phyloP scores from a whole-genome alignment of 805 yeast genomes.

The Kazachstania psychrophila region DNA sequence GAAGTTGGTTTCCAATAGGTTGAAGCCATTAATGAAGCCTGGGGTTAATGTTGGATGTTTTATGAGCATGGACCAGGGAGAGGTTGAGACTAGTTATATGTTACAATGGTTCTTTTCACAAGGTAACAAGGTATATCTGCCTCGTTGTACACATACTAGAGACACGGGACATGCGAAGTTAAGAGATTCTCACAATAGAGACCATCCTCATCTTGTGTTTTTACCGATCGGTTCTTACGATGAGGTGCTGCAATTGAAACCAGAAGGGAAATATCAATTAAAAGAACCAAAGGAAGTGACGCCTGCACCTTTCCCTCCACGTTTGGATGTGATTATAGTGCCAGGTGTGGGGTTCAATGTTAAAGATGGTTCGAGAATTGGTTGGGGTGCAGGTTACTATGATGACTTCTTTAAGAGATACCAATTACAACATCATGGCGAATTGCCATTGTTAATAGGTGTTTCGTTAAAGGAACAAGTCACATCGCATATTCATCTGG shows the following conservation, averaged over 20 bases:
- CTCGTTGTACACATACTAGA: slow-evolving; percentile 38
- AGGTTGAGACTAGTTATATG: slow-evolving; percentile 51
- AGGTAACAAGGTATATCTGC: slow-evolving; percentile 48
- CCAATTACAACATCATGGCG: slow-evolving; percentile 12
- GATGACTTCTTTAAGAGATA: slow-evolving; percentile 63
- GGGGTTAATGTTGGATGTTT: slow-evolving; percentile 45
- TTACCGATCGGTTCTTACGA: slow-evolving; percentile 36
- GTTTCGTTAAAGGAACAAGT: slow-evolving; percentile 26
- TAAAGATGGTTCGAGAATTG: slow-evolving; percentile 46
- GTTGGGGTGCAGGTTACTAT: slow-evolving; percentile 91
- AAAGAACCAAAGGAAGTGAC: slow-evolving; percentile 48
- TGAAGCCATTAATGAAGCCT: not conserved
- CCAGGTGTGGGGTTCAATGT: slow-evolving; percentile 75
- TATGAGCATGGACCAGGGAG: slow-evolving; percentile 68
- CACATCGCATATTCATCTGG: slow-evolving; percentile 17
- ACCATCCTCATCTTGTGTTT: slow-evolving; percentile 46
- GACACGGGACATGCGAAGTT: slow-evolving; percentile 24
- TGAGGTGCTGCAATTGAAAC: slow-evolving; percentile 41
- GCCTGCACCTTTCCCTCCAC: slow-evolving; percentile 23
- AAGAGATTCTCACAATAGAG: slow-evolving; percentile 9
- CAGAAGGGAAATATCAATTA: slow-evolving; percentile 59
- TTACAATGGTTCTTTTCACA: slow-evolving; percentile 43
- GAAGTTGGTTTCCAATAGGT: not conserved
- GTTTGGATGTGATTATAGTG: slow-evolving; percentile 60
- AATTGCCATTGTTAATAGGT: slow-evolving; percentile 24